Conservation (phyloP, 768 basidiomycete genomes). For the Gymnopilus dilepis region DNA sequence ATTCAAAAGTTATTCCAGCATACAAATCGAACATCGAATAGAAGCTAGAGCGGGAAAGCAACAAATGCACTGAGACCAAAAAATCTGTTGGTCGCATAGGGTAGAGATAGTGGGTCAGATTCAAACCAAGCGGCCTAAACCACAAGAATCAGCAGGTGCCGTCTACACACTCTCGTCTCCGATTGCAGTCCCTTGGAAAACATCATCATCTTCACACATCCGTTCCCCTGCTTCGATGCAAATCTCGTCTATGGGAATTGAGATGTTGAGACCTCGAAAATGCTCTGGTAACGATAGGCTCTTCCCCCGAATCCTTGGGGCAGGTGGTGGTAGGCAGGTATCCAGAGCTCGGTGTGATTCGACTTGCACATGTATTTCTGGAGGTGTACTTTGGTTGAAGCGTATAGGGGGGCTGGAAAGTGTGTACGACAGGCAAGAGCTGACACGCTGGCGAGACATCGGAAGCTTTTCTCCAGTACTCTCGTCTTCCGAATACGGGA, state of each 20-base stretch:
- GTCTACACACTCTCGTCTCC: no score
- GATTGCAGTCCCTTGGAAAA: background rate
- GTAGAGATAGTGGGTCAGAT: no score
- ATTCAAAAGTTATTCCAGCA: no score
- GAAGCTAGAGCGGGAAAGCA: no score
- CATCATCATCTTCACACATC: background rate
- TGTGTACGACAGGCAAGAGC: background rate
- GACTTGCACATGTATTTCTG: constrained; percentile 19
- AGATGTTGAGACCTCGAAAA: background rate
- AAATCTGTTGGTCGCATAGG: no score
- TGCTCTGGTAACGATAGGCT: background rate
- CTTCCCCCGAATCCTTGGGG: background rate
- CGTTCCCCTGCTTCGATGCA: background rate
- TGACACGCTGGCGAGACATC: background rate
- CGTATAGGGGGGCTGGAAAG: background rate
- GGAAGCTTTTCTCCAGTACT: background rate
- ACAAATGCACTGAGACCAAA: no score
- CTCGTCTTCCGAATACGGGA: background rate
- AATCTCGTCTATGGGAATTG: background rate
- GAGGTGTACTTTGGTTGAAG: background rate
- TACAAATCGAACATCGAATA: no score
- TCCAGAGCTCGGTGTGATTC: constrained; percentile 12
- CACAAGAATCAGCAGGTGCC: no score
- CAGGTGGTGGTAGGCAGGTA: background rate
- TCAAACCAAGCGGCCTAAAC: no score